Evolutionary conservation across 2,329 filamentous ascomycete genomes (phyloP).

Genomic region (Thielaviopsis cerberus): DNA sequence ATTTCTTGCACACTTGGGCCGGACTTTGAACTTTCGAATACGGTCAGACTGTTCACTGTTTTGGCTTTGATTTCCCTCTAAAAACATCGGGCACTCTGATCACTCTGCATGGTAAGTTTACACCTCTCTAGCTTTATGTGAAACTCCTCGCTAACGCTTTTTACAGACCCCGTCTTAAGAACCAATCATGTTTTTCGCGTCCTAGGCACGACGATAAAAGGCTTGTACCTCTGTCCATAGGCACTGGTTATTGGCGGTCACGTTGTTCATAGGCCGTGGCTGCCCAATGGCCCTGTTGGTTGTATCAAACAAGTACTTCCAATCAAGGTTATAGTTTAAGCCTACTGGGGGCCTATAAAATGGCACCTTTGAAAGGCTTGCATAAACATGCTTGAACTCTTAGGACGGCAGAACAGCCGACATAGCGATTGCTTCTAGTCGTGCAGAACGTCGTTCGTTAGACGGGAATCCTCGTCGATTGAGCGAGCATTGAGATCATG

Average conservation of each 20-base stretch:
- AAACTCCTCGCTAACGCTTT: background rate
- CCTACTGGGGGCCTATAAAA: background rate
- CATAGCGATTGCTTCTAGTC: background rate
- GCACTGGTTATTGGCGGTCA: background rate
- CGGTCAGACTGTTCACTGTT: background rate
- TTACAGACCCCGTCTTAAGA: background rate
- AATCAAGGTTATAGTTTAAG: background rate
- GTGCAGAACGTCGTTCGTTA: background rate
- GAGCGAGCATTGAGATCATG: background rate
- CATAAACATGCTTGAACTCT: background rate
- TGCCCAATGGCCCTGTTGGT: background rate
- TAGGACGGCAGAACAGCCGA: background rate
- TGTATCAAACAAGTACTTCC: background rate
- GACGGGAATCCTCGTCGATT: background rate
- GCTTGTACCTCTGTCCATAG: constrained; percentile 12
- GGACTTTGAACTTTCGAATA: background rate
- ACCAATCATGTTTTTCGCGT: constrained; percentile 13
- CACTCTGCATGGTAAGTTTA: background rate
- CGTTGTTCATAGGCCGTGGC: background rate
- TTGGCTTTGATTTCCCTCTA: background rate
- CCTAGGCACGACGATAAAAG: constrained; percentile 21
- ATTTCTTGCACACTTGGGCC: background rate
- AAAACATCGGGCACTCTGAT: background rate
- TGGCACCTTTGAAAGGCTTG: background rate
- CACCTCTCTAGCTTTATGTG: background rate